phyloP scores from a whole-genome alignment of 192 early-diverging fungal genomes.

The Coemansia sp. region DNA sequence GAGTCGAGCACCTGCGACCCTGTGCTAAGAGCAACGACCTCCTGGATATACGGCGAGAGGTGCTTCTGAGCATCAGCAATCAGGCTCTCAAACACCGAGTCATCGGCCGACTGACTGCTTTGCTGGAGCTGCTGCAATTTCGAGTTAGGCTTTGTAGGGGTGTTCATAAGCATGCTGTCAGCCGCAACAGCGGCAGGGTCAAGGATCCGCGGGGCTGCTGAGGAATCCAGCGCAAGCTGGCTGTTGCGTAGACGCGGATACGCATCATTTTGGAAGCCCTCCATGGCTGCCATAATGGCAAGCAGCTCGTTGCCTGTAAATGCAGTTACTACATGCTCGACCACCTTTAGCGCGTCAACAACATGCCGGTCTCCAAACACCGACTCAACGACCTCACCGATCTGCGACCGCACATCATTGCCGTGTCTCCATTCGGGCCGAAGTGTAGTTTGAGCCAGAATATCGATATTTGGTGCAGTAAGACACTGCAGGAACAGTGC shows the following conservation, averaged over 20 bases:
- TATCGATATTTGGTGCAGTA: conserved; percentile 17
- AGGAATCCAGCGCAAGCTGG: not conserved
- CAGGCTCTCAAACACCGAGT: conserved; percentile 22
- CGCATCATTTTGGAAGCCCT: conserved; percentile 26
- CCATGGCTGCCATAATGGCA: conserved; percentile 27
- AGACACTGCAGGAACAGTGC: conserved; percentile 21
- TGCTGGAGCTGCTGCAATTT: not conserved
- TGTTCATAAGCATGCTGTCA: conserved; percentile 3
- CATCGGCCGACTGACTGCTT: not conserved
- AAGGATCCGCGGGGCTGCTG: not conserved
- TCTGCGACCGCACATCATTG: conserved; percentile 19
- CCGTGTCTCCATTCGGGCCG: not conserved
- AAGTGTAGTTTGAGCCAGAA: conserved; percentile 16
- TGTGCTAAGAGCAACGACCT: conserved; percentile 17
- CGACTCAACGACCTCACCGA: conserved; percentile 18
- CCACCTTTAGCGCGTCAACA: conserved; percentile 25
- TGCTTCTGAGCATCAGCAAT: conserved; percentile 17
- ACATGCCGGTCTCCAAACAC: conserved; percentile 16
- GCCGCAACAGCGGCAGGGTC: not conserved
- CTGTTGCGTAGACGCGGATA: conserved; percentile 14
- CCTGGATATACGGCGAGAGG: conserved; percentile 15
- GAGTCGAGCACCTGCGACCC: conserved; percentile 23
- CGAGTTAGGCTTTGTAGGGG: conserved; percentile 20
- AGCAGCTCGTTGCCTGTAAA: conserved; percentile 31
- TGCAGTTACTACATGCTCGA: conserved; percentile 31